phyloP scores from a whole-genome alignment of 768 basidiomycete species.

The Nidularia sp. region DNA sequence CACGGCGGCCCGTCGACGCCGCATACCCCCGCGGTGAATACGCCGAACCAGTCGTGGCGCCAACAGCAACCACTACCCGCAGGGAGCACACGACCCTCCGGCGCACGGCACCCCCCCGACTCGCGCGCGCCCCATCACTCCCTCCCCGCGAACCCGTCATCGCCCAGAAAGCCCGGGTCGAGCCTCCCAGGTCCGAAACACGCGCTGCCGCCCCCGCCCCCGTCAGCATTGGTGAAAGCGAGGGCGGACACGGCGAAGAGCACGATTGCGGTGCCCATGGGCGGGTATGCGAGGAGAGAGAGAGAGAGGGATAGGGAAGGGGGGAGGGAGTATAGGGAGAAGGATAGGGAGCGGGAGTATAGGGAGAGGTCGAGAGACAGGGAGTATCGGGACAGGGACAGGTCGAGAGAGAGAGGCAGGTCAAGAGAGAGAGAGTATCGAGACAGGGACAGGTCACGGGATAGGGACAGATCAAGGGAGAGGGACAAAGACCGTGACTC shows the following conservation, averaged over 20 bases:
- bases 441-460: constrained; percentile 7
- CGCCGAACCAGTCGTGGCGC: constrained; percentile 4
- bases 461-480: constrained; percentile 6
- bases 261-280: too few relatives aligned
- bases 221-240: constrained; percentile 5
- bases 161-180: not conserved
- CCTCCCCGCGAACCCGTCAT: not conserved
- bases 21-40: constrained; percentile 5
- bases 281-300: too few relatives aligned
- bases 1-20: constrained; percentile 7
- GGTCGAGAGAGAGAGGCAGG: constrained; percentile 21
- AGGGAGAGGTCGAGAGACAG: constrained; percentile 6
- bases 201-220: not conserved
- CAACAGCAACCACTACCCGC: not conserved
- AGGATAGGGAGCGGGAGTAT: constrained; percentile 20
- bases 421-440: not conserved
- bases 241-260: not conserved
- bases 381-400: constrained; percentile 3
- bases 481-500: constrained; percentile 7
- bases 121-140: not conserved
- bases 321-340: not conserved
- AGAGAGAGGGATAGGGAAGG: not conserved
- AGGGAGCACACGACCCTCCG: not conserved
- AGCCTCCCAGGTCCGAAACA: too few relatives aligned
- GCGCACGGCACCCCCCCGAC: not conserved